phyloP scores from a whole-genome alignment of 2,329 filamentous ascomycete genomes.

The Aspergillus tamarii region DNA sequence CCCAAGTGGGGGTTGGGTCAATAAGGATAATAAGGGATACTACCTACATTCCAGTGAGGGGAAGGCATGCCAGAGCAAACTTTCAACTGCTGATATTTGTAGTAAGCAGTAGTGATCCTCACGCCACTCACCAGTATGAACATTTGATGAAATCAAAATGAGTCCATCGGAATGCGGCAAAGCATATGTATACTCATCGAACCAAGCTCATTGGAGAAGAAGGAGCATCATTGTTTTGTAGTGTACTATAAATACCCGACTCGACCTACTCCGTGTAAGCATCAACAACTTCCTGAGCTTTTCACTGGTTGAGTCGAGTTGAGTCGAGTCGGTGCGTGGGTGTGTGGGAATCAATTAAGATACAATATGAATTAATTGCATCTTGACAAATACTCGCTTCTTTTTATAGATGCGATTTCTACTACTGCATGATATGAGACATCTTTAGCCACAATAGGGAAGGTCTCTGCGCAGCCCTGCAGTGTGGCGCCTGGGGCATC shows the following conservation, averaged over 20 bases:
- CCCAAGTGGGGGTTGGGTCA: neutral
- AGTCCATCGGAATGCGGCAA: neutral
- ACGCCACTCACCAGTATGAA: neutral
- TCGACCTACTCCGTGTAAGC: no score
- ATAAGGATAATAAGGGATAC: neutral
- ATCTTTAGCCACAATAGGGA: neutral
- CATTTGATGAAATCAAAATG: neutral
- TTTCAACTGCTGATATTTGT: neutral
- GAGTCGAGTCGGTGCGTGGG: neutral
- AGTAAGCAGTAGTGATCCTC: neutral
- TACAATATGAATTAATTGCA: neutral
- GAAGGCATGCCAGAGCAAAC: neutral
- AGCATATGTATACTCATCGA: neutral
- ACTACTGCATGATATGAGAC: neutral
- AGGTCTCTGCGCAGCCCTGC: neutral
- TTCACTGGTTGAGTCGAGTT: neutral
- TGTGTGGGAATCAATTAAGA: neutral
- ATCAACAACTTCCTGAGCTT: no score
- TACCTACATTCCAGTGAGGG: neutral
- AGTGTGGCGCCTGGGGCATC: conserved; percentile 9
- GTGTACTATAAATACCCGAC: neutral
- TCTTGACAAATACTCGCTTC: neutral
- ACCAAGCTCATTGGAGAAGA: neutral
- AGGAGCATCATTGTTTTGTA: neutral
- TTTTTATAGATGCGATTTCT: neutral